Evolutionary conservation across 2,329 filamentous ascomycete genomes (phyloP), one percentile per base, ranked within the genome.

Genomic region (Nectriaceae sp.): DNA sequence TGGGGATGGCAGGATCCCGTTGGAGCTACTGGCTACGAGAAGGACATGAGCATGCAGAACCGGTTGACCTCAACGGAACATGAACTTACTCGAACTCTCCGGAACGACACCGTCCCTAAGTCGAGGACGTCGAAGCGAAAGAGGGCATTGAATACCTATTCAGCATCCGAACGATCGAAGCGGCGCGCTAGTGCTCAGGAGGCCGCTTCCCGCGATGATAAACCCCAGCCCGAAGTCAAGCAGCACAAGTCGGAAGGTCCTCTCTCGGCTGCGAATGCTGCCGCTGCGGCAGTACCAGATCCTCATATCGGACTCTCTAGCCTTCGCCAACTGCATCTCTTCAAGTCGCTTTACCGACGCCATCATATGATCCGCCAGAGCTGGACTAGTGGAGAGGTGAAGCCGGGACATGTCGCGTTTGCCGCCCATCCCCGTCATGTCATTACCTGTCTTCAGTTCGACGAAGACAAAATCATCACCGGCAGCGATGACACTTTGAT

Each of bases 401-500:
- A 91, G 69, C 94, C 94, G 21, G 84, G 88, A 39, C 94, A 99
- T 61, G 87, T 99, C 49, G 94, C 94, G 4, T 97, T 99, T 70
- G 86, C 90, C n/a, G 94, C 94, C 4, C 94, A 99, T 65, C 90
- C 94, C 51, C 85, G 90, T 26, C 93, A 97, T 72, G 94, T 99
- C 52, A 96, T 99, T 44, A 99, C 94, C 15, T 99, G 94, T 66
- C 79, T 99, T 45, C 92, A 99, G 67, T 99, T 99, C 62, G 94
- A 99, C 64, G 89, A 92, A 41, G 92, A 99, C 75, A 97, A 97
- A 72, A 97, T 99, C 58, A 81, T 99, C 58, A 99, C 94, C 2
- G 94, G 94, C 21, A 97, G 93, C 64, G 94, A 99, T 66, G 94
- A 99, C 66, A 96, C 92, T 4, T 86, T 97, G 54, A 99, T 99